These are phyloP conservation scores for Podaxis pistillaris DNA, from an alignment of 768 basidiomycete genomes.

Conservation along the genomic window DNA sequence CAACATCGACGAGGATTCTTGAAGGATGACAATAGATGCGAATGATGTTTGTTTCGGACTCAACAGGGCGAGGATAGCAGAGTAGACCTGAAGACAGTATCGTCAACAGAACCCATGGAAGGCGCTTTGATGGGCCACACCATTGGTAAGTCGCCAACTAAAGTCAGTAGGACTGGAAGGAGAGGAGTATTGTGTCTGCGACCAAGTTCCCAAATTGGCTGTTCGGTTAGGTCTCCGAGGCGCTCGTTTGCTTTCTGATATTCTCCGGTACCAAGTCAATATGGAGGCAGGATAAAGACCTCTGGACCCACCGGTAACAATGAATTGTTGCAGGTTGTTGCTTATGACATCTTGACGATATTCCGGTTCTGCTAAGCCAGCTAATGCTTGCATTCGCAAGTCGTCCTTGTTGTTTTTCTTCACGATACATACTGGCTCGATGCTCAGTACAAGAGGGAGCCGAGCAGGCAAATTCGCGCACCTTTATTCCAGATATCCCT, in stretches of 20 bases:
- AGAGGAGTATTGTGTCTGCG: conserved; percentile 10
- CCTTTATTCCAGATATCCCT: conserved; percentile 10
- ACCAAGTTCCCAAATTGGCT: conserved; percentile 22
- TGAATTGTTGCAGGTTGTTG: conserved; percentile 31
- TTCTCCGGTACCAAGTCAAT: conserved; percentile 21
- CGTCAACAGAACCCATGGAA: not conserved
- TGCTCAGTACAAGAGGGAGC: not conserved
- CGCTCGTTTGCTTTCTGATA: conserved; percentile 24
- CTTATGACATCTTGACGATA: conserved; percentile 39
- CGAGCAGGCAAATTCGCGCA: not conserved
- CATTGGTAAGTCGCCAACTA: conserved; percentile 31
- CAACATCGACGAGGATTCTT: conserved; percentile 32
- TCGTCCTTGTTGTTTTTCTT: conserved; percentile 24
- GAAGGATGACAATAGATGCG: conserved; percentile 38
- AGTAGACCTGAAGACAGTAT: conserved; percentile 31
- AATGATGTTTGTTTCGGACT: conserved; percentile 35
- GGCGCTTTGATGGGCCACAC: conserved; percentile 15
- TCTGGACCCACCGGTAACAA: conserved; percentile 25
- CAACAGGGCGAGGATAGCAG: conserved; percentile 29
- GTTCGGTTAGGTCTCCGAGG: conserved; percentile 23
- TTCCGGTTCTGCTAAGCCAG: conserved; percentile 22
- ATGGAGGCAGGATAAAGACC: not conserved
- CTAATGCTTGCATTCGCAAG: conserved; percentile 30
- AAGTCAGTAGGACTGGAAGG: conserved; percentile 17
- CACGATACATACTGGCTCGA: not conserved